phyloP scores from a whole-genome alignment of 202 grass and related monocot species.

The Digitaria exilis region DNA sequence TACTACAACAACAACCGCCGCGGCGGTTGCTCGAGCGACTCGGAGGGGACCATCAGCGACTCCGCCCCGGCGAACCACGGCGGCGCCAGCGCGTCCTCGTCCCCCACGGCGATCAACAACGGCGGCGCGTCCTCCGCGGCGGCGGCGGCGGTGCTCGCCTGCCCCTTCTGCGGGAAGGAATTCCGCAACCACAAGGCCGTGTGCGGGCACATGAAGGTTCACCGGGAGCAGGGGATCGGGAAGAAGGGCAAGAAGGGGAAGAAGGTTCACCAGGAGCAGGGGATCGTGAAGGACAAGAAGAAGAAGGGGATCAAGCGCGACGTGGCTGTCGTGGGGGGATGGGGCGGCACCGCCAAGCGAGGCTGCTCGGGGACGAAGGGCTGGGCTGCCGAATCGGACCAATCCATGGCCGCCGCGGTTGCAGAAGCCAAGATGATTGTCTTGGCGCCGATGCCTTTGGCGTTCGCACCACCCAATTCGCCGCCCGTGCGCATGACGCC shows the following conservation, averaged over 20 bases:
- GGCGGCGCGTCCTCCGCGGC: not conserved
- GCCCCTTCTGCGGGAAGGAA: slow-evolving; percentile 26
- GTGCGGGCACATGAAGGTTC: slow-evolving; percentile 43
- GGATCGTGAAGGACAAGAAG: not conserved
- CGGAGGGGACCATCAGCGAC: slow-evolving; percentile 37
- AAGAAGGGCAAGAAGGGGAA: no score
- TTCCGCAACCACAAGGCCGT: slow-evolving; percentile 24
- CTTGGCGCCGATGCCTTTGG: not conserved
- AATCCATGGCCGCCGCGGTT: not conserved
- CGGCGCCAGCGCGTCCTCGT: not conserved
- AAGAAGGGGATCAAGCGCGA: not conserved
- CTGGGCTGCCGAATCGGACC: not conserved
- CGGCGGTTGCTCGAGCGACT: not conserved
- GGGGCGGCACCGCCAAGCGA: not conserved
- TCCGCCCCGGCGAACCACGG: not conserved
- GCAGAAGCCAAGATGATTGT: not conserved
- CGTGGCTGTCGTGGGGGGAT: not conserved
- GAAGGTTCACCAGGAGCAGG: no score
- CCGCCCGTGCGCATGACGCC: not conserved
- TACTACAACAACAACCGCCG: not conserved
- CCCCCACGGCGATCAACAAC: not conserved
- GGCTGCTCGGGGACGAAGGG: not conserved
- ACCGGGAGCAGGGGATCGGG: no score
- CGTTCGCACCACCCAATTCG: not conserved
- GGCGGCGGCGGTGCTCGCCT: not conserved